Conservation (phyloP, 495 filamentous ascomycete genomes). For the Lentithecium fluviatile region DNA sequence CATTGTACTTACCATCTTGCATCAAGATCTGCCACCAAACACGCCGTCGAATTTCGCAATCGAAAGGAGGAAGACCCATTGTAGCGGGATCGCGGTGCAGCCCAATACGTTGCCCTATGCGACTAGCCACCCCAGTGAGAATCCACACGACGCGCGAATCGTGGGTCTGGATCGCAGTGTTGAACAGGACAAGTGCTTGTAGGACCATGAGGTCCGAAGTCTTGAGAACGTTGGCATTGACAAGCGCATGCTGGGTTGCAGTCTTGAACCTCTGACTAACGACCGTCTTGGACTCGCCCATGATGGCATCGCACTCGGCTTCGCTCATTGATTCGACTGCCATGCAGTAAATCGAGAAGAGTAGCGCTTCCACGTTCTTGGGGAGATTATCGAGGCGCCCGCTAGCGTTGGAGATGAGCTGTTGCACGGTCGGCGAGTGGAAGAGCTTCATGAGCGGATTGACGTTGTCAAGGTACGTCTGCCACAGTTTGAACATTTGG, state of each 20-base stretch:
- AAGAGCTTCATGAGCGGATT: conserved; percentile 70
- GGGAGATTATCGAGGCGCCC: conserved; percentile 45
- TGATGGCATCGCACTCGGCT: conserved; percentile 50
- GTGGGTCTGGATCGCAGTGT: conserved; percentile 45
- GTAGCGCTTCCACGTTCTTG: conserved; percentile 49
- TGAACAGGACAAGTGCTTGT: conserved; percentile 54
- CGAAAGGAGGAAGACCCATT: conserved; percentile 36
- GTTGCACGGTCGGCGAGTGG: conserved; percentile 63
- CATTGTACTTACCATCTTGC: conserved; percentile 37
- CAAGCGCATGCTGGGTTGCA: conserved; percentile 50
- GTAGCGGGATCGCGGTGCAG: conserved; percentile 41
- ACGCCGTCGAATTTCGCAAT: conserved; percentile 42
- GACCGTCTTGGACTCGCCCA: conserved; percentile 48
- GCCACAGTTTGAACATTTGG: conserved; percentile 58
- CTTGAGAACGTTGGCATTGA: conserved; percentile 52
- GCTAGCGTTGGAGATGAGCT: conserved; percentile 48
- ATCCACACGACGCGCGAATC: conserved; percentile 52
- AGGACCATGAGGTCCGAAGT: conserved; percentile 53
- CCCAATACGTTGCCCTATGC: conserved; percentile 49
- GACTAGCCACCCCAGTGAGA: conserved; percentile 45
- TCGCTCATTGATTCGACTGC: conserved; percentile 49
- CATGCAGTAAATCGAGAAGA: conserved; percentile 54
- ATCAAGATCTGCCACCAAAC: conserved; percentile 42
- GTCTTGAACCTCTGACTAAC: conserved; percentile 48
- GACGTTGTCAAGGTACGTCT: conserved; percentile 47